A percentile compares a stretch with the other conserved stretches of the same genome.
These are phyloP conservation scores for Magnolia changhungtana DNA, from an alignment of 164 flowering plant species.

Conservation along the genomic window DNA sequence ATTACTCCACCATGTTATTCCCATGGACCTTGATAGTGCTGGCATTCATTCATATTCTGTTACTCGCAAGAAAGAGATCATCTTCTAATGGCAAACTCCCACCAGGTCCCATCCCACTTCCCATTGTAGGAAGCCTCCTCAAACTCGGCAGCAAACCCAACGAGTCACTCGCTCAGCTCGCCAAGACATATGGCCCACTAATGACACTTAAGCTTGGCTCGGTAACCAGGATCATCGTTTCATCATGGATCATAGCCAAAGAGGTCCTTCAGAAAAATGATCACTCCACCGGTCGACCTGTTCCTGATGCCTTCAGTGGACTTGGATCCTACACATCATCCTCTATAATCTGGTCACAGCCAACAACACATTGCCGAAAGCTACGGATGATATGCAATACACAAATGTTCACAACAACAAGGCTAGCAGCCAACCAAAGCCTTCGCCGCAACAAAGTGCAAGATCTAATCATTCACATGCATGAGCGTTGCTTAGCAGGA, in stretches of 20 bases:
- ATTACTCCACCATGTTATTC: too few relatives aligned
- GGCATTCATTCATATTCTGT: too few relatives aligned
- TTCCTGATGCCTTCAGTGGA: background rate
- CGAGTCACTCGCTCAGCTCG: slow-evolving; percentile 9
- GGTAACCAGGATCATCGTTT: slow-evolving; percentile 24
- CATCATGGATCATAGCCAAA: slow-evolving; percentile 25
- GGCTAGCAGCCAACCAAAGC: slow-evolving; percentile 17
- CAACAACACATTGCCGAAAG: slow-evolving; percentile 11
- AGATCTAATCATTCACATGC: slow-evolving; percentile 16
- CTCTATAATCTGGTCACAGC: background rate
- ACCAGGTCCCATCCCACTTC: slow-evolving; percentile 16
- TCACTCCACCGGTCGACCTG: background rate
- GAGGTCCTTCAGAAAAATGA: slow-evolving; percentile 37
- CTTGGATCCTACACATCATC: background rate
- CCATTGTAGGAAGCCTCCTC: slow-evolving; percentile 14
- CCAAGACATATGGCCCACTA: slow-evolving; percentile 27
- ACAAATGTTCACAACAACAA: slow-evolving; percentile 15
- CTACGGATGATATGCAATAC: slow-evolving; percentile 9
- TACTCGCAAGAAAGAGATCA: too few relatives aligned
- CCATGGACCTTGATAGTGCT: too few relatives aligned
- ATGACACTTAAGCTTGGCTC: slow-evolving; percentile 27
- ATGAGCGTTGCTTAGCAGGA: slow-evolving; percentile 1
- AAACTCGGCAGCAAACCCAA: slow-evolving; percentile 18
- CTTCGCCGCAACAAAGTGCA: slow-evolving; percentile 20
- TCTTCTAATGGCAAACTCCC: background rate